A percentile compares a stretch with the other conserved stretches of the same genome.
These are phyloP conservation scores for Corymbia calophylla DNA, from an alignment of 441 rosid genomes.

Conservation along the genomic window DNA sequence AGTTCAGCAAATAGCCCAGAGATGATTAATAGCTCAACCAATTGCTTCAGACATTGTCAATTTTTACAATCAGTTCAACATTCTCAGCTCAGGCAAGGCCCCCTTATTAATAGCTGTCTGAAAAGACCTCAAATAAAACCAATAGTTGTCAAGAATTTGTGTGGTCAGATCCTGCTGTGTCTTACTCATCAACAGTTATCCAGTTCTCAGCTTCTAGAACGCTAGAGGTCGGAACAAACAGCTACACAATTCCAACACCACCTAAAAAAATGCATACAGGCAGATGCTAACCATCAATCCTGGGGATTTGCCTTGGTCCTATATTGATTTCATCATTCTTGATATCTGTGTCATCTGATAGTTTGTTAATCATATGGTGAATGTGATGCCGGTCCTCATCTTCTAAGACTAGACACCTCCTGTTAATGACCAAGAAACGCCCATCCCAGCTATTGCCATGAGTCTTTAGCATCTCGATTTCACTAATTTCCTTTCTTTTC, in stretches of 20 bases:
- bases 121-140: background rate
- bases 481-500: background rate
- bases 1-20: background rate
- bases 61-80: background rate
- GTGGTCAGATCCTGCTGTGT: background rate
- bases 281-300: background rate
- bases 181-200: background rate
- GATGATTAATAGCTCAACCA: background rate
- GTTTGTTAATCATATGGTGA: background rate
- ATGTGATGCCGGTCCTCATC: background rate
- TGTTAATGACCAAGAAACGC: background rate
- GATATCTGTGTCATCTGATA: background rate
- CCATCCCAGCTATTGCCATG: background rate
- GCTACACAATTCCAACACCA: background rate
- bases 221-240: background rate
- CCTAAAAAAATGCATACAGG: background rate
- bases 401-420: background rate
- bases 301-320: background rate
- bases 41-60: background rate
- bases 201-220: background rate
- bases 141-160: background rate
- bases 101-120: background rate
- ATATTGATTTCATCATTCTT: background rate
- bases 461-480: background rate
- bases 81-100: background rate